Base-by-base conservation (phyloP, 306 rosid species). In the Vigna hirtella region DNA sequence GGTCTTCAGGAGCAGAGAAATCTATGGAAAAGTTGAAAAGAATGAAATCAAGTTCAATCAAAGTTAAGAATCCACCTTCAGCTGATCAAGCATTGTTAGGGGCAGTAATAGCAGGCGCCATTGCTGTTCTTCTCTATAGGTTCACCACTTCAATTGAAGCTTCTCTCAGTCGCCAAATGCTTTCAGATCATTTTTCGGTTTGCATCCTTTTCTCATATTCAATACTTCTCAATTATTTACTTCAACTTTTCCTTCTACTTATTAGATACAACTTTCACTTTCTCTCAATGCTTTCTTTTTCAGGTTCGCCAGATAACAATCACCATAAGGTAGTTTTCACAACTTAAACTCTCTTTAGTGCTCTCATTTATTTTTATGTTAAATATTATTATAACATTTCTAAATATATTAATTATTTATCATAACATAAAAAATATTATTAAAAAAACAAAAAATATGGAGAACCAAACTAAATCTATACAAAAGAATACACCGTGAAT, bases 271-370 rank as follows among this genome's bases (percentile, higher is more conserved):
- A 30, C 5, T 30, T 3, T 2, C 28, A 26, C 10, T 38, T 11
- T 85, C 69, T 7, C 8, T 22, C 48, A 55, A 32, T 71, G 51
- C 3, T 53, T 15, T 75, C n/a, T n/a, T 69, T 85, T 84, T 75
- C 89, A 94, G 98, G 97, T 88, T 8, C 93, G 92, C 30, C 98
- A 92, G 71, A 76, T 92, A 75, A 94, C 98, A 22, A 82, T 92
- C 86, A 92, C 97, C 53, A 77, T 92, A 85, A 90, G 98, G 97
- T 90, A 83, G 11, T 11, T 66, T 76, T 45, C 67, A 57, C 70
- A 0, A 47, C 69, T 36, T 34, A 56, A 20, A 5, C 22, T 56
- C 61, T 40, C 38, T 22, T 6, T n/a, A 9, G 38, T 5, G 50
- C 9, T 11, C 36, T 58, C 38, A 79, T 65, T 30, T 48, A 53